Percentiles rank a stretch among this genome's conserved stretches.
phyloP scores from a whole-genome alignment of 2,329 filamentous ascomycete genomes.

The Teratosphaeria pseudoeucalypti region DNA sequence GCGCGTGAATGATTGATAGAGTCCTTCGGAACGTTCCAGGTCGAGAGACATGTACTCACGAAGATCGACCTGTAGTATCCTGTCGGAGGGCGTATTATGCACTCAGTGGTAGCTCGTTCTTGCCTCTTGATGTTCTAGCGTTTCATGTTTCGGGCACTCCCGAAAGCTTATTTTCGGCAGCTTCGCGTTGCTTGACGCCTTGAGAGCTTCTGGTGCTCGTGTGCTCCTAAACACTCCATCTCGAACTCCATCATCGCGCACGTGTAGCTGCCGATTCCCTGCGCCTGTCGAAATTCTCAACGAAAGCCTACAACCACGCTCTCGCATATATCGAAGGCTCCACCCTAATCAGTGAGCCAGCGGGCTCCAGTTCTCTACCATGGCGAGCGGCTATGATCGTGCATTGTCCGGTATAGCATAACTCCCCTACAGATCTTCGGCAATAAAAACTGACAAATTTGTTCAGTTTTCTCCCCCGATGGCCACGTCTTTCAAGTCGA shows the following conservation, averaged over 20 bases:
- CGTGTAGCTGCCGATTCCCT: not conserved
- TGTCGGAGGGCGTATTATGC: no score
- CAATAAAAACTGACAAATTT: constrained; percentile 8
- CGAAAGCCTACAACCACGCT: not conserved
- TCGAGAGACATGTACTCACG: no score
- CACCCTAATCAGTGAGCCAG: constrained; percentile 5
- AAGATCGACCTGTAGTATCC: no score
- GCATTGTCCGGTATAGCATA: constrained; percentile 78
- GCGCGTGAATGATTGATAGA: no score
- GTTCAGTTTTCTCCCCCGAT: constrained; percentile 87
- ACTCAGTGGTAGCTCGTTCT: not conserved
- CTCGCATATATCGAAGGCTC: not conserved
- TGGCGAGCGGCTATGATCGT: constrained; percentile 98
- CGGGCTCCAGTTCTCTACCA: constrained; percentile 26
- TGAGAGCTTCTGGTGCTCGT: not conserved
- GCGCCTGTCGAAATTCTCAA: not conserved
- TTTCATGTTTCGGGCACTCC: not conserved
- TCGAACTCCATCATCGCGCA: not conserved
- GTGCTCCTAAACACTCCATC: not conserved
- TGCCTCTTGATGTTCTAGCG: not conserved
- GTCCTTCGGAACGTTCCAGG: no score
- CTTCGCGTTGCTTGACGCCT: not conserved
- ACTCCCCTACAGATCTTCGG: not conserved
- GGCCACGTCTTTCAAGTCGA: constrained; percentile 99
- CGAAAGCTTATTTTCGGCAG: not conserved